A percentile compares a stretch with the other conserved stretches of the same genome.
These are phyloP conservation scores for Passalora sequoiae DNA, from an alignment of 2,329 filamentous ascomycete species.

Conservation along the genomic window DNA sequence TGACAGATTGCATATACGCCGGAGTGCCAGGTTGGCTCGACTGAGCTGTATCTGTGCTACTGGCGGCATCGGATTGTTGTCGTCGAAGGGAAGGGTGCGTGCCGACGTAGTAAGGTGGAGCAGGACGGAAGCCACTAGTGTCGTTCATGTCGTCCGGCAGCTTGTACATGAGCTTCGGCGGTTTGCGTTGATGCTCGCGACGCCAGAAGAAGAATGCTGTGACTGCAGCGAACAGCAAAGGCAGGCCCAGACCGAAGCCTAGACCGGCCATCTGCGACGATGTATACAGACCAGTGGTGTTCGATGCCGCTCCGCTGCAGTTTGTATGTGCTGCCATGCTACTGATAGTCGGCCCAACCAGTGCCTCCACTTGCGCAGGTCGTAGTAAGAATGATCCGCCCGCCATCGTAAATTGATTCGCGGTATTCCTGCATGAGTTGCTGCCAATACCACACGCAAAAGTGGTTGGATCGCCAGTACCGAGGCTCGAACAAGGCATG, in stretches of 20 bases:
- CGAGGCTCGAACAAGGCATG: constrained; percentile 25
- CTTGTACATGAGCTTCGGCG: constrained; percentile 31
- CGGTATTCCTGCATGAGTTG: constrained; percentile 20
- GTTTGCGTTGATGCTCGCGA: constrained; percentile 17
- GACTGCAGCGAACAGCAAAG: constrained; percentile 25
- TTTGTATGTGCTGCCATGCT: constrained; percentile 14
- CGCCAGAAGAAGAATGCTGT: constrained; percentile 20
- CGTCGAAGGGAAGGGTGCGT: neutral
- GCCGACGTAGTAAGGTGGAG: constrained; percentile 7
- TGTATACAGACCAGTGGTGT: constrained; percentile 17
- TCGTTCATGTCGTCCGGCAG: constrained; percentile 28
- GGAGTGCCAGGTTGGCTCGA: constrained; percentile 2
- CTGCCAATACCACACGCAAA: constrained; percentile 31
- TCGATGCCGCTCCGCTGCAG: constrained; percentile 3
- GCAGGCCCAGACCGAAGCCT: constrained; percentile 27
- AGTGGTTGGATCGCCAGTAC: constrained; percentile 19
- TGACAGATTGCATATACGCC: constrained; percentile 11
- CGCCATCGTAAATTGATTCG: constrained; percentile 27
- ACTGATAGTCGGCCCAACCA: constrained; percentile 22
- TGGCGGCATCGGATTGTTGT: neutral
- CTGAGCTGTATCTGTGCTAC: constrained; percentile 1
- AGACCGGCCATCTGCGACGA: constrained; percentile 28
- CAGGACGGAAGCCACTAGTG: constrained; percentile 19
- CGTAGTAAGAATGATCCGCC: constrained; percentile 27
- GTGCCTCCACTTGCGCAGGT: constrained; percentile 26